A percentile compares a stretch with the other conserved stretches of the same genome.
phyloP scores from a whole-genome alignment of 345 rosid genomes.

The Murraya koenigii region DNA sequence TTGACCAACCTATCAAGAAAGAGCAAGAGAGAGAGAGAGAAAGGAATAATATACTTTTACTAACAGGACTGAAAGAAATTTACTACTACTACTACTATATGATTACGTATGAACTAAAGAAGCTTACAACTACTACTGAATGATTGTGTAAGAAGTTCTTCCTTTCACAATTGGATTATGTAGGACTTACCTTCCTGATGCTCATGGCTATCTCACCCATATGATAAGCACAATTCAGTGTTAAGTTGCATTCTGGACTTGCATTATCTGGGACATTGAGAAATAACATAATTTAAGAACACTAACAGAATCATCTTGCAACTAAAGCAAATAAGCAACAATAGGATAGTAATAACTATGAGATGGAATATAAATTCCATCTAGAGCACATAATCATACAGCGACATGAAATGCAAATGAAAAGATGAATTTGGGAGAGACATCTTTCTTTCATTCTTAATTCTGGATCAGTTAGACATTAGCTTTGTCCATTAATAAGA shows the following conservation, averaged over 20 bases:
- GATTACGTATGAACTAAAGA: neutral
- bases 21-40: no score
- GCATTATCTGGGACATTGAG: conserved; percentile 54
- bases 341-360: neutral
- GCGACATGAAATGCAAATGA: neutral
- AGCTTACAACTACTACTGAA: neutral
- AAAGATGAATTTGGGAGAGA: neutral
- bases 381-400: neutral
- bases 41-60: neutral
- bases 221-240: conserved; percentile 68
- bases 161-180: neutral
- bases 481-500: neutral
- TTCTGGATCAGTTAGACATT: neutral
- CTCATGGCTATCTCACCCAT: conserved; percentile 97
- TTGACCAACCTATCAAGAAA: neutral
- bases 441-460: neutral
- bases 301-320: neutral
- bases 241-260: conserved; percentile 90
- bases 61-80: neutral
- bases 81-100: no score
- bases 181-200: conserved; percentile 68
- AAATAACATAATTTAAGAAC: conserved; percentile 9
- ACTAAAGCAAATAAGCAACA: neutral
- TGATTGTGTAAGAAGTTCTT: no score
- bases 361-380: neutral